Base-by-base conservation (phyloP, 202 grass and related monocot genomes). In the Zoysia matrella region DNA sequence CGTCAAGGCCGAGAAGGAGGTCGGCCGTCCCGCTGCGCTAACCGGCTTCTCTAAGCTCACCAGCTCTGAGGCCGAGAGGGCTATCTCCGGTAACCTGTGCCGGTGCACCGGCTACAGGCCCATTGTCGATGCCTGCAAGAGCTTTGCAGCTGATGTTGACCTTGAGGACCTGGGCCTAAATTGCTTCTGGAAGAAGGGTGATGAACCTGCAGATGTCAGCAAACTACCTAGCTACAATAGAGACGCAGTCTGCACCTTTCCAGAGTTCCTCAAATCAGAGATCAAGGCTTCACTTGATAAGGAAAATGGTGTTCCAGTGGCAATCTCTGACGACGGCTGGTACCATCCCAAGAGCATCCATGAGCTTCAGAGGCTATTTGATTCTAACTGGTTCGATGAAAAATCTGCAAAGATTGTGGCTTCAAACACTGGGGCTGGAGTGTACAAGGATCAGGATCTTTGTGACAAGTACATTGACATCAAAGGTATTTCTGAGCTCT, bases 111-210 rank as follows among this genome's bases (percentile, higher is more conserved):
- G 89, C 4, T 94, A 92, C 80, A 52, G 89, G 10, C 87, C 92
- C 44, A 77, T 94, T 39, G 60, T 92, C 6, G 89, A 94, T 50
- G 75, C 87, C 70, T 94, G 89, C 75, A 94, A 90, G 82, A 94
- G 92, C 80, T 94, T 94, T 36, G 30, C 30, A 36, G 30, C 30
- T 36, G 30, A 36, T 36, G 30, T 36, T 36, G 30, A 36, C 30
- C 71, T 94, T 3, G 92, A 94, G 48, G 92, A 94, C 55, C 83
- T 94, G 4, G 92, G 92, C 6, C 86, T 94, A 60, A 94, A 92
- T 64, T 76, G 84, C 13, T 94, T 94, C 88, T 92, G 89, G 89
- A 94, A 83, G 68, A 89, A 89, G 64, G 75, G 85, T 1, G 2
- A 73, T 1, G 83, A 81, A 9, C 65, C 49, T 2, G 81, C 86